Evolutionary conservation across 208 protist genomes (phyloP), one percentile per base, ranked within the genome.

Genomic region (Acanthamoeba sp.): DNA sequence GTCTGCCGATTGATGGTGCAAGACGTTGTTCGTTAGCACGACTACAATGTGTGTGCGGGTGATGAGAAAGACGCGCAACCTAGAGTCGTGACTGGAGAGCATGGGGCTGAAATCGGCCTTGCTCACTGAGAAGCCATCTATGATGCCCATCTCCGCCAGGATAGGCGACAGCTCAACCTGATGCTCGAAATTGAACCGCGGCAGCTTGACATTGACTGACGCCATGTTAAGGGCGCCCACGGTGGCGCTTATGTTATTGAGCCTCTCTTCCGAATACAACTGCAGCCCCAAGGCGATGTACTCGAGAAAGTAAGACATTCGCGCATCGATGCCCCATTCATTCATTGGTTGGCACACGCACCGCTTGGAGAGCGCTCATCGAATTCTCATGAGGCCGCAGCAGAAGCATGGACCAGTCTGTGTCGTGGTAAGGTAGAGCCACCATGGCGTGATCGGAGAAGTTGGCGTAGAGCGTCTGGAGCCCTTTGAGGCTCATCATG

Each of bases 81-180:
- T 9, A 52, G 71, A 80, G 71, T 80, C 71, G 40, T 16, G 16
- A 29, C n/a, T n/a, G n/a, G 48, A 12, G 2, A 64, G 32, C 80
- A 89, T 62, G 55, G 55, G 16, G 55, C 55, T 62, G 34, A 89
- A 89, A 48, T 89, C 80, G 29, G 80, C 80, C 6, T 27, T 7
- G 42, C 9, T 32, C 22, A 24, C 18, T 52, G 48, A 52, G 32
- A 62, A 62, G 42, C n/a, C 9, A 5, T 7, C 22, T 3, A 5
- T 18, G 29, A 89, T 62, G 80, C 80, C 80, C 52, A 64, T 80
- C n/a, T 27, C 40, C 71, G 45, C 4, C 20, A 80, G 71, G n/a
- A 50, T 9, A 1, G 27, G 16, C 2, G 71, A 29, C 71, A 80
- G 32, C 71, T 80, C 71, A 5, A 80, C 71, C 71, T 80, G 16